Base-by-base conservation (phyloP, 352 stramenopile species). In the Pythium vanterpoolii region DNA sequence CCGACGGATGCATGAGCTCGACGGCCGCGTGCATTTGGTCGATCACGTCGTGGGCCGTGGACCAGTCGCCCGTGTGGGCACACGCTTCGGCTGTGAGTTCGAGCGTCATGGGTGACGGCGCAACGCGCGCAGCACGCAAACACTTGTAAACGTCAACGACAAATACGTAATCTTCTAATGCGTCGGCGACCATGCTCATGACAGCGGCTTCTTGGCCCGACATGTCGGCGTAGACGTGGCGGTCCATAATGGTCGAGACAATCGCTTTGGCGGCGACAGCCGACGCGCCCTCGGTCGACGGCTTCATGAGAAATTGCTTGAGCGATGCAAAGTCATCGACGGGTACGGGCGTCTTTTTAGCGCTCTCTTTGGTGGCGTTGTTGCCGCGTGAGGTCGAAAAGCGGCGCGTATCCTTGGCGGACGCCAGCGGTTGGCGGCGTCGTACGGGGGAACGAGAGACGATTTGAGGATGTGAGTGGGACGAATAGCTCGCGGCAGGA, bases 111-210 rank as follows among this genome's bases (percentile, higher is more conserved):
- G 82, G 82, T 38, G 82, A 90, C 39, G 79, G 77, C 4, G 74
- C 68, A 27, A 92, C 82, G 28, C 69, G 62, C 11, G 68, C 74
- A n/a, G 80, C 66, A 1, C 82, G 74, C 19, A 89, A 62, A 54
- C 68, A 72, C 56, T 60, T 61, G 59, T 92, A 92, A 48, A 90
- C 79, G 21, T 78, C 52, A 38, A 87, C 54, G 4, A 87, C 74
- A 36, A 90, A 87, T 27, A 63, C 40, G 14, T 58, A 60, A 62
- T 89, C 73, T 28, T 86, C 48, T 59, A 84, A 72, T 9, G 76
- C 77, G 49, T 89, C 71, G 1, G 79, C 78, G 21, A 90, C 74
- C 82, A 92, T 92, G 59, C 81, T 76, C 76, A 92, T 86, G 18
- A 92, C 79, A 16, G 79, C 85, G 14, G 82, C 77, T 33, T 92